Base-by-base conservation (phyloP, 768 basidiomycete species). In the Mycena crocata region DNA sequence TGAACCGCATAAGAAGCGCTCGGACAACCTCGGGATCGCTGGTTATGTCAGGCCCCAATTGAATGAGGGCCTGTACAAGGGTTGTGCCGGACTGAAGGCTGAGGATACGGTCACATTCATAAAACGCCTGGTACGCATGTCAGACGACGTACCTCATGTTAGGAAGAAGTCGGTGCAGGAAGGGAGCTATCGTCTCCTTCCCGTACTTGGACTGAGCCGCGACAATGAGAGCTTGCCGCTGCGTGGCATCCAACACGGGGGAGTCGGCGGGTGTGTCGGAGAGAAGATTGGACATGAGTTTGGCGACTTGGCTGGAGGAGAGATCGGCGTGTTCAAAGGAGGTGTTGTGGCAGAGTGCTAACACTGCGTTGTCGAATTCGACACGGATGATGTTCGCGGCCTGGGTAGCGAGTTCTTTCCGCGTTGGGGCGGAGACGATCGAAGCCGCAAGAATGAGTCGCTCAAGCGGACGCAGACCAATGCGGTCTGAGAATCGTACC, bases 281-380 rank as follows among this genome's bases (percentile, higher is more conserved):
- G 67, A 96, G 85, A 64, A 96, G 83, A 76, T 94, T 95, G 51
- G 89, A 84, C 82, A 96, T 86, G 69, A 96, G 82, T 82, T 93
- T 93, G 67, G 89, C 86, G 64, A 94, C 83, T 73, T 94, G 94
- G 50, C 84, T 83, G 15, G 90, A 89, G 24, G 87, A 86, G 64
- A 95, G 83, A 77, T 94, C 92, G 46, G 90, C 90, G 73, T 92
- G 88, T 77, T 95, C 94, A 73, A 94, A 93, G 42, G 90, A 90
- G 15, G 93, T 91, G 54, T 88, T 90, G 71, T 93, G 92, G 76
- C 90, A 92, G 51, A 95, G 81, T 23, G 92, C 87, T 61, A 91
- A 77, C 21, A 90, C 84, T 5, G 93, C 93, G 64, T 89, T 90
- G 74, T 94, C 93, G 72, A 95, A 95, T 67, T 94, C 92, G 61